Percentiles rank a stretch among this genome's conserved stretches.
Evolutionary conservation across 1,284 basidiomycete species (phyloP).

Genomic region (Fomes fomentarius): DNA sequence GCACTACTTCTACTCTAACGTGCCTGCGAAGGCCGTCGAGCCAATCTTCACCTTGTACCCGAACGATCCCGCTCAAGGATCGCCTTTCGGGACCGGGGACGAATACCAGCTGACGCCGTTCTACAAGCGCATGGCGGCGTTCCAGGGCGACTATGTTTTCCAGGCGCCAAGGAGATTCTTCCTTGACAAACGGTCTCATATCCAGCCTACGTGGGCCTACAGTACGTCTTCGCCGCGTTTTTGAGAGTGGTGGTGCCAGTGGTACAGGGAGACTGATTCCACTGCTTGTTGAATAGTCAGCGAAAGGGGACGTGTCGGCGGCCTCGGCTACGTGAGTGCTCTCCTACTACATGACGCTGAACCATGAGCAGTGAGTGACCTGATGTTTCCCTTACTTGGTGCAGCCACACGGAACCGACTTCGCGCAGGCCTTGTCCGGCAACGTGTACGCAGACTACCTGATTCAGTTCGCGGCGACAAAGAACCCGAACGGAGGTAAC

Average conservation of each 20-base stretch:
- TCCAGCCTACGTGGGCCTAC: slow-evolving; percentile 50
- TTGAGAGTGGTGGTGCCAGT: too few relatives aligned
- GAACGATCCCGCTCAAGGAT: slow-evolving; percentile 20
- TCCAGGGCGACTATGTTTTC: slow-evolving; percentile 41
- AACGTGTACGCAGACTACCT: slow-evolving; percentile 12
- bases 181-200: slow-evolving; percentile 36
- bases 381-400: too few relatives aligned
- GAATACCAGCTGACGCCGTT: slow-evolving; percentile 23
- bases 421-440: slow-evolving; percentile 1
- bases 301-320: slow-evolving; percentile 35
- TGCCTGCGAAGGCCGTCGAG: slow-evolving; percentile 16
- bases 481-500: slow-evolving; percentile 12
- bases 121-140: slow-evolving; percentile 34
- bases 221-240: too few relatives aligned
- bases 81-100: slow-evolving; percentile 33
- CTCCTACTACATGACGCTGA: slow-evolving; percentile 1
- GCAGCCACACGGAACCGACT: slow-evolving; percentile 7
- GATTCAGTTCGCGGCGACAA: slow-evolving; percentile 11
- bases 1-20: slow-evolving; percentile 12
- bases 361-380: too few relatives aligned
- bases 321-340: background rate
- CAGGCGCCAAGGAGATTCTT: slow-evolving; percentile 43
- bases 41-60: slow-evolving; percentile 29
- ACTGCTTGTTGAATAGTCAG: slow-evolving; percentile 40
- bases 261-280: background rate